Conservation (phyloP, 805 yeast genomes). For the Wickerhamomyces pijperi region DNA sequence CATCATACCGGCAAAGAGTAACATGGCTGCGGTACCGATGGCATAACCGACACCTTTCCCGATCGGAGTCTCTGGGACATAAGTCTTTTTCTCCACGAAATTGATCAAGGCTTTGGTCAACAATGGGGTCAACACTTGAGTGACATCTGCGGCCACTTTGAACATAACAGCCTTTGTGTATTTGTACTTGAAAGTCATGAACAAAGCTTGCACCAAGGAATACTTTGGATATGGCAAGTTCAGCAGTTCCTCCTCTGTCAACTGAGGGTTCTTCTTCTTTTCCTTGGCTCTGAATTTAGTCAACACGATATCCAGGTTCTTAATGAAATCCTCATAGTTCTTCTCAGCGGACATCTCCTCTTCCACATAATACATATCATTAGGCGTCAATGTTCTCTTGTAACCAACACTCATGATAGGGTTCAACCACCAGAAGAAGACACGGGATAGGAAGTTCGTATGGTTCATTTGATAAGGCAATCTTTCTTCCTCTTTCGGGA, state of each 20-base stretch:
- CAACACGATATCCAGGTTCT: constrained; percentile 21
- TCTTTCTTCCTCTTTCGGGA: constrained; percentile 43
- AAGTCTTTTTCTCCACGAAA: constrained; percentile 35
- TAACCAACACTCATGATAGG: constrained; percentile 61
- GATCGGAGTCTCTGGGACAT: constrained; percentile 24
- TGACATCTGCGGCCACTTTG: constrained; percentile 35
- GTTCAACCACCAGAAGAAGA: constrained; percentile 57
- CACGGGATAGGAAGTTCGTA: constrained; percentile 28
- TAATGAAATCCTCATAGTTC: constrained; percentile 27
- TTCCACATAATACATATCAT: constrained; percentile 43
- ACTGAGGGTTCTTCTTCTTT: constrained; percentile 20
- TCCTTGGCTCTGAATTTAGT: constrained; percentile 23
- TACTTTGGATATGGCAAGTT: constrained; percentile 29
- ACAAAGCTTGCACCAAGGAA: constrained; percentile 32
- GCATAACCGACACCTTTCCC: constrained; percentile 52
- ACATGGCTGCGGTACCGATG: constrained; percentile 37
- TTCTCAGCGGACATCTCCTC: constrained; percentile 30
- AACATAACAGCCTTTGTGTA: constrained; percentile 29
- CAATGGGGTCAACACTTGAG: constrained; percentile 42
- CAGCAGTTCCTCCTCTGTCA: constrained; percentile 28
- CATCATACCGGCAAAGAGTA: constrained; percentile 26
- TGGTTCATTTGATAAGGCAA: constrained; percentile 29
- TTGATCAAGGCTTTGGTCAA: constrained; percentile 41
- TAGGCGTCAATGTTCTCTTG: constrained; percentile 55
- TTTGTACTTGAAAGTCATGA: constrained; percentile 35